Evolutionary conservation across 805 yeast genomes (phyloP).

Genomic region (Candida golubevii): DNA sequence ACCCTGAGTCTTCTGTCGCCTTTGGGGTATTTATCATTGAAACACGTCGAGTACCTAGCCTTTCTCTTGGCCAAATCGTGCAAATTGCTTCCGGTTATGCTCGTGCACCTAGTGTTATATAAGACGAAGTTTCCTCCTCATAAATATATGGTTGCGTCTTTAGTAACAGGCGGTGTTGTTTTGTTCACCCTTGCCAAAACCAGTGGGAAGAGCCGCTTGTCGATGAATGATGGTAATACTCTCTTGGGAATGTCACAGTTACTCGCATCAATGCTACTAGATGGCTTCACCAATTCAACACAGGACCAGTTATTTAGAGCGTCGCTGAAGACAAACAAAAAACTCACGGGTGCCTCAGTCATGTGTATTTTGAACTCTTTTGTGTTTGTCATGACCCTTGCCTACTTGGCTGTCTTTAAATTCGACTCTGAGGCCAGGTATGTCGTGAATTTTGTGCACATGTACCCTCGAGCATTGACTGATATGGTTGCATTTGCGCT

Average conservation of each 20-base stretch:
- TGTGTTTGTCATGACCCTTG: slow-evolving; percentile 42
- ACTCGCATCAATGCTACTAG: slow-evolving; percentile 63
- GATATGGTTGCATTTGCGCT: slow-evolving; percentile 66
- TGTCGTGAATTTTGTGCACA: slow-evolving; percentile 43
- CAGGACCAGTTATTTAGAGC: slow-evolving; percentile 78
- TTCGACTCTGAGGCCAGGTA: slow-evolving; percentile 44
- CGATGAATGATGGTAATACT: slow-evolving; percentile 40
- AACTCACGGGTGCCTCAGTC: slow-evolving; percentile 77
- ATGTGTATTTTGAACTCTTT: slow-evolving; percentile 65
- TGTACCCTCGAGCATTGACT: slow-evolving; percentile 49
- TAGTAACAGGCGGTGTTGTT: slow-evolving; percentile 82
- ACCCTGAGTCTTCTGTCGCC: slow-evolving; percentile 84
- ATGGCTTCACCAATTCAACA: slow-evolving; percentile 89
- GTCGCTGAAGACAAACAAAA: slow-evolving; percentile 8
- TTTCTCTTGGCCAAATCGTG: slow-evolving; percentile 87
- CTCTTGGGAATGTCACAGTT: slow-evolving; percentile 59
- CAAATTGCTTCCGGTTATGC: slow-evolving; percentile 90
- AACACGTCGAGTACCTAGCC: slow-evolving; percentile 82
- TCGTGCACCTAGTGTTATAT: slow-evolving; percentile 71
- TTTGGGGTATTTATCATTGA: slow-evolving; percentile 70
- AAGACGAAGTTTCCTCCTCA: slow-evolving; percentile 65
- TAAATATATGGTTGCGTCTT: slow-evolving; percentile 71
- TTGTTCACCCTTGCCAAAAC: slow-evolving; percentile 60
- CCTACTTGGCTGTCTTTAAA: slow-evolving; percentile 44
- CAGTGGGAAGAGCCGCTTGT: slow-evolving; percentile 20